Percentiles rank a stretch among this genome's conserved stretches.
Evolutionary conservation across 2,329 filamentous ascomycete species (phyloP).

Genomic region (Colletotrichum orchidophilum): DNA sequence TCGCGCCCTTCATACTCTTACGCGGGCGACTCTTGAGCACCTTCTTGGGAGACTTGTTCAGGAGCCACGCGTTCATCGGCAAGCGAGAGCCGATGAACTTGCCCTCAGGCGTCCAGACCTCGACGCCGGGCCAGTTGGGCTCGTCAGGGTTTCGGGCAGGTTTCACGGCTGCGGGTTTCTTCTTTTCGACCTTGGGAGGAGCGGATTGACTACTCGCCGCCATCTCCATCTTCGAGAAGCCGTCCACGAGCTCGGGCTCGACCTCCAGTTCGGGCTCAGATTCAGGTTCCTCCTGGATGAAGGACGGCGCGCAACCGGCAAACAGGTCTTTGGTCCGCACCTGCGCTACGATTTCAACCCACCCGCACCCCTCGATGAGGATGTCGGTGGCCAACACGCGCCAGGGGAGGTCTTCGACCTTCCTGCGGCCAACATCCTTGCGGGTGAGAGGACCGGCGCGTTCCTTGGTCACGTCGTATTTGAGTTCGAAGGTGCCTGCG

Average conservation of each 20-base stretch:
- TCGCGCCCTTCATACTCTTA: conserved; percentile 73
- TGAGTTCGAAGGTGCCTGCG: conserved; percentile 79
- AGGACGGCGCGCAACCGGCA: conserved; percentile 35
- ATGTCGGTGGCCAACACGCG: conserved; percentile 83
- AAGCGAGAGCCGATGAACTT: conserved; percentile 74
- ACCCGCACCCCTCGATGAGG: conserved; percentile 90
- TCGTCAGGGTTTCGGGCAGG: conserved; percentile 17
- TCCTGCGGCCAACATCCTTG: conserved; percentile 68
- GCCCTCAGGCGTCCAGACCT: conserved; percentile 88
- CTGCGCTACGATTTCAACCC: conserved; percentile 89
- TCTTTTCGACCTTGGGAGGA: conserved; percentile 34
- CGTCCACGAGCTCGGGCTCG: conserved; percentile 13
- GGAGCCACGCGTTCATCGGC: conserved; percentile 77
- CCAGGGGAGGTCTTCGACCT: conserved; percentile 78
- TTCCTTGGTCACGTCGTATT: conserved; percentile 83
- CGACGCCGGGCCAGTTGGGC: conserved; percentile 73
- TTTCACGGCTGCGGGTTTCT: conserved; percentile 14
- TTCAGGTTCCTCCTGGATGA: conserved; percentile 31
- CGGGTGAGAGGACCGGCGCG: conserved; percentile 79
- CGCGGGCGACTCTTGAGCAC: conserved; percentile 67
- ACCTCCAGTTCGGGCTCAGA: conserved; percentile 30
- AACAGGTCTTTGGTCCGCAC: conserved; percentile 69
- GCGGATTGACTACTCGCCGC: conserved; percentile 33
- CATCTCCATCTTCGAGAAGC: conserved; percentile 31
- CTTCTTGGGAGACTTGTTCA: conserved; percentile 64